phyloP scores from a whole-genome alignment of 768 basidiomycete genomes.

The Boletus edulis region DNA sequence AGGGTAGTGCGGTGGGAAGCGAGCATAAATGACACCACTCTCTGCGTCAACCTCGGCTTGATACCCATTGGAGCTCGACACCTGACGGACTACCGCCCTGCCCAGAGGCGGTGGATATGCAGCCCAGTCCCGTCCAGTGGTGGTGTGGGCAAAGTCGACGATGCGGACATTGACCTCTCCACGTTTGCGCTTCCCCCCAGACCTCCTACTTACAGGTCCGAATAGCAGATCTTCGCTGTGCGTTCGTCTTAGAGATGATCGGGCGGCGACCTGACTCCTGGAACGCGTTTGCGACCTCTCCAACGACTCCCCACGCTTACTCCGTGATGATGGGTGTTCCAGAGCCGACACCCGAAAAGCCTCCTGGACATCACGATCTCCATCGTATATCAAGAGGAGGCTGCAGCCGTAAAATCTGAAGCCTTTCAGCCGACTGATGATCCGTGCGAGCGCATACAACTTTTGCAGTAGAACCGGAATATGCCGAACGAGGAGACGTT shows the following conservation, averaged over 20 bases:
- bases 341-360: constrained; percentile 57
- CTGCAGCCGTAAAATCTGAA: constrained; percentile 99
- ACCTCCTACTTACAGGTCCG: constrained; percentile 63
- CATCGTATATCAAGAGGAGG: constrained; percentile 95
- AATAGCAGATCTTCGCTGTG: constrained; percentile 78
- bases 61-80: constrained; percentile 69
- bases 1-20: constrained; percentile 91
- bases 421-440: constrained; percentile 86
- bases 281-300: constrained; percentile 52
- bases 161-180: constrained; percentile 95
- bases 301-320: constrained; percentile 75
- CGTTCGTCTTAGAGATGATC: constrained; percentile 59
- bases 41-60: constrained; percentile 78
- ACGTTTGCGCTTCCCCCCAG: constrained; percentile 64
- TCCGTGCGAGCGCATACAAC: constrained; percentile 89
- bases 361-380: constrained; percentile 86
- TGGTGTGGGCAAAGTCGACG: constrained; percentile 98
- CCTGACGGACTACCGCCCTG: constrained; percentile 40
- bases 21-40: constrained; percentile 82
- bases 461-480: constrained; percentile 91
- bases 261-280: constrained; percentile 40
- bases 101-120: constrained; percentile 52
- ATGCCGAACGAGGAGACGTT: constrained; percentile 81
- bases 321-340: constrained; percentile 63
- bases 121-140: constrained; percentile 90